These are phyloP conservation scores for Zangia roseola DNA, from an alignment of 768 basidiomycete genomes.

Conservation along the genomic window DNA sequence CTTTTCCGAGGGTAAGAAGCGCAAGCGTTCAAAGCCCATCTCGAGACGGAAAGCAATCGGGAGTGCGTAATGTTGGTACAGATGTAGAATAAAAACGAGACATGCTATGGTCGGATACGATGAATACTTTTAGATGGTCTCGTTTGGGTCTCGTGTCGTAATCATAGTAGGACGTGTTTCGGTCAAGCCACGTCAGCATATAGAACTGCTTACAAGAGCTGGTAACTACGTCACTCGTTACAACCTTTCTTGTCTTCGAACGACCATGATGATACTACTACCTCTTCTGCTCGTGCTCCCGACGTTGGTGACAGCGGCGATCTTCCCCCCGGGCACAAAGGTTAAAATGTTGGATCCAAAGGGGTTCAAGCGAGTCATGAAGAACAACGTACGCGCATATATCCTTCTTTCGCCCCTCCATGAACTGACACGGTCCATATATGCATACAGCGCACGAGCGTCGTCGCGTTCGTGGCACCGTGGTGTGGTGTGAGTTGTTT, in stretches of 20 bases:
- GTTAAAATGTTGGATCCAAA: constrained; percentile 77
- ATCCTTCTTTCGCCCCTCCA: not conserved
- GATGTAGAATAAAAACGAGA: not conserved
- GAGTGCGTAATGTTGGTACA: constrained; percentile 9
- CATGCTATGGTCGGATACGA: not conserved
- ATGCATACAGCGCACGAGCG: constrained; percentile 55
- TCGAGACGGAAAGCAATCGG: constrained; percentile 51
- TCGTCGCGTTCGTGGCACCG: constrained; percentile 92
- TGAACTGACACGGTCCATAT: not conserved
- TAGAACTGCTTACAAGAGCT: too few species aligned
- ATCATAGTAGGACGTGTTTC: too few species aligned
- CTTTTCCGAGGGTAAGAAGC: constrained; percentile 85
- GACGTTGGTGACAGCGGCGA: constrained; percentile 40
- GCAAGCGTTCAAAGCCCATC: constrained; percentile 75
- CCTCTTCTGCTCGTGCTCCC: constrained; percentile 30
- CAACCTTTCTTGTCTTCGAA: not conserved
- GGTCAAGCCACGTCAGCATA: not conserved
- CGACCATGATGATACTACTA: constrained; percentile 25
- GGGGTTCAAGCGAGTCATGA: constrained; percentile 70
- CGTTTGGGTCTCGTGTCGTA: too few species aligned
- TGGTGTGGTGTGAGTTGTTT: constrained; percentile 79
- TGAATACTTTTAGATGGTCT: not conserved
- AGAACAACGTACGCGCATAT: constrained; percentile 58
- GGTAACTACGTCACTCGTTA: not conserved
- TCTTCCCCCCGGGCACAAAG: constrained; percentile 49